Evolutionary conservation across 2,329 filamentous ascomycete genomes (phyloP), one percentile per base, ranked within the genome.

Genomic region (Trichoderma sp.): DNA sequence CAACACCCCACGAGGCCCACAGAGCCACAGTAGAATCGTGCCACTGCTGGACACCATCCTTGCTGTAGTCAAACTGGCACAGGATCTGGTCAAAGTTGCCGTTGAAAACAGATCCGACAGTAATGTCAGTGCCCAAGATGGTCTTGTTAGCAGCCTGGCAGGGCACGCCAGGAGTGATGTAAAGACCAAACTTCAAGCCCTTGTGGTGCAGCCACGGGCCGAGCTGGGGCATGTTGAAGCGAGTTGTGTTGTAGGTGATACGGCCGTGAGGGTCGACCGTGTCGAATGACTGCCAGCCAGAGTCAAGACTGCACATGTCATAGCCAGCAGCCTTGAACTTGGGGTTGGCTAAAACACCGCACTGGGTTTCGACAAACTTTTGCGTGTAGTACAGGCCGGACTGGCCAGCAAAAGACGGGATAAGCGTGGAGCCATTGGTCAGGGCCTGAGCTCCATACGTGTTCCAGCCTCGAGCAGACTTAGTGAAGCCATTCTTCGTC

Each of bases 281-380:
- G 24, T 72, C 71, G 21, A 66, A 74, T 0, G 73, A 69, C 64
- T 72, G 65, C 61, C 70, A 81, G 73, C 83, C 81, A 56, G 80
- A 79, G 43, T 76, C 75, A 66, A 72, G 56, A 28, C 58, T 60
- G 67, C 71, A 72, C 39, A 71, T 62, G 18, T 57, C 32, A n/a
- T 53, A 72, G 15, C 71, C 71, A 3, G 71, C 72, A n/a, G 24
- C 60, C 62, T 66, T 71, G 60, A 71, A 72, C 15, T 32, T 67
- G 24, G 71, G 34, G 28, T 70, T 12, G 51, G 58, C 51, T 15
- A 66, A 58, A 15, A 72, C 67, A 24, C 60, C 71, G 32, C 71
- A 72, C 34, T 71, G 71, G 8, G 60, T 71, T n/a, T 72, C 11
- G 21, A 71, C 71, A 47, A 73, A 73, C 21, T 73, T 43, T 12